A percentile compares a stretch with the other conserved stretches of the same genome.
These are phyloP conservation scores for Kwoniella newhampshirensis DNA, from an alignment of 768 basidiomycete species.

Conservation along the genomic window DNA sequence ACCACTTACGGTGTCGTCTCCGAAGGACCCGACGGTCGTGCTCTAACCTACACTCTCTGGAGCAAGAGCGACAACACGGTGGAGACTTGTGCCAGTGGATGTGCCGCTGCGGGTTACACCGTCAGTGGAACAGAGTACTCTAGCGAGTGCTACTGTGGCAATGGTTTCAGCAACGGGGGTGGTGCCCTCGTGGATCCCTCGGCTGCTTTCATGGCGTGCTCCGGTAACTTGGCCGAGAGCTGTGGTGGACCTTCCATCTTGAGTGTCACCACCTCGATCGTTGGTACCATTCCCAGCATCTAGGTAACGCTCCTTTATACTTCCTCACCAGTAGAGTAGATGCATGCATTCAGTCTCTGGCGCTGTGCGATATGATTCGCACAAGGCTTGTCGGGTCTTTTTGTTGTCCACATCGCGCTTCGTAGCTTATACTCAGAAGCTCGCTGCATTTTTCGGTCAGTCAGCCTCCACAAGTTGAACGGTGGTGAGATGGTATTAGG, in stretches of 20 bases:
- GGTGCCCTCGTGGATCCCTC: constrained; percentile 12
- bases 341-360: no score
- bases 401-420: no score
- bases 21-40: constrained; percentile 20
- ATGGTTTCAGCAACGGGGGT: constrained; percentile 22
- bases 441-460: no score
- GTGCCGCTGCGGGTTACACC: constrained; percentile 23
- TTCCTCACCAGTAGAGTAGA: no score
- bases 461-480: no score
- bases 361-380: no score
- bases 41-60: constrained; percentile 18
- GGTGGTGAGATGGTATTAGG: no score
- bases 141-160: constrained; percentile 27
- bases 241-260: constrained; percentile 23
- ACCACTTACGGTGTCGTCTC: constrained; percentile 24
- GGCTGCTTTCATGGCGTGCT: constrained; percentile 25
- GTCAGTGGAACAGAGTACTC: constrained; percentile 27
- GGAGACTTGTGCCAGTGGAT: constrained; percentile 27
- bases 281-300: constrained; percentile 17
- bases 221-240: constrained; percentile 16
- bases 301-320: neutral
- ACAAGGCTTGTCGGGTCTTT: no score
- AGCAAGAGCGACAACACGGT: constrained; percentile 22
- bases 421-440: no score
- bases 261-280: constrained; percentile 12